These are phyloP conservation scores for Aspergillus puulaauensis DNA, from an alignment of 2,329 filamentous ascomycete species.

Conservation along the genomic window DNA sequence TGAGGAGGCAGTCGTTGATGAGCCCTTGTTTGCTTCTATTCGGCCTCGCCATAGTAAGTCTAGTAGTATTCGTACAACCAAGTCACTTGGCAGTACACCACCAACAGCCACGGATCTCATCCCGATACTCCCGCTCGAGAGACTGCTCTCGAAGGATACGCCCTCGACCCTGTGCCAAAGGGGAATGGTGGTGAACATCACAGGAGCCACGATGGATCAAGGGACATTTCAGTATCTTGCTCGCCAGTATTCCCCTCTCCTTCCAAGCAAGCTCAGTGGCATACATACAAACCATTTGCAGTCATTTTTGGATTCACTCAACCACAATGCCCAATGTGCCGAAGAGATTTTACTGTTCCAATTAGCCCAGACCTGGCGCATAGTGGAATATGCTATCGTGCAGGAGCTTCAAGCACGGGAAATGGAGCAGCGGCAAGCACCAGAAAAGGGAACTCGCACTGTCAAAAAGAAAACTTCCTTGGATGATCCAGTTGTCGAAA, in stretches of 20 bases:
- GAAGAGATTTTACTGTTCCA: conserved; percentile 51
- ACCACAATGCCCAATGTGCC: conserved; percentile 55
- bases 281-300: conserved; percentile 27
- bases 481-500: conserved; percentile 28
- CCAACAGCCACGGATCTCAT: conserved; percentile 48
- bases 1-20: conserved; percentile 58
- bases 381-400: conserved; percentile 52
- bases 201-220: conserved; percentile 46
- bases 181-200: conserved; percentile 50
- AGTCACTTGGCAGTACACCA: conserved; percentile 55
- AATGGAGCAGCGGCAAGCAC: conserved; percentile 28
- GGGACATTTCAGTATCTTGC: conserved; percentile 45
- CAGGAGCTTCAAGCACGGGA: conserved; percentile 48
- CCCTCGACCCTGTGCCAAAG: conserved; percentile 45
- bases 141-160: conserved; percentile 47
- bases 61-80: conserved; percentile 49
- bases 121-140: conserved; percentile 52
- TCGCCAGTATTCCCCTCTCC: conserved; percentile 41
- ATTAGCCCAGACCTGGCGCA: conserved; percentile 60
- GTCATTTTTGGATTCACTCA: conserved; percentile 45
- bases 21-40: conserved; percentile 52
- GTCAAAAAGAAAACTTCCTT: conserved; percentile 30
- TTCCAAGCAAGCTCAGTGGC: conserved; percentile 26
- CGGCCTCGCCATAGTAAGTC: conserved; percentile 49
- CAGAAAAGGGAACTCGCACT: conserved; percentile 21